Evolutionary conservation across 2,329 filamentous ascomycete species (phyloP), one percentile per base, ranked within the genome.

Genomic region (Curvularia lunata): DNA sequence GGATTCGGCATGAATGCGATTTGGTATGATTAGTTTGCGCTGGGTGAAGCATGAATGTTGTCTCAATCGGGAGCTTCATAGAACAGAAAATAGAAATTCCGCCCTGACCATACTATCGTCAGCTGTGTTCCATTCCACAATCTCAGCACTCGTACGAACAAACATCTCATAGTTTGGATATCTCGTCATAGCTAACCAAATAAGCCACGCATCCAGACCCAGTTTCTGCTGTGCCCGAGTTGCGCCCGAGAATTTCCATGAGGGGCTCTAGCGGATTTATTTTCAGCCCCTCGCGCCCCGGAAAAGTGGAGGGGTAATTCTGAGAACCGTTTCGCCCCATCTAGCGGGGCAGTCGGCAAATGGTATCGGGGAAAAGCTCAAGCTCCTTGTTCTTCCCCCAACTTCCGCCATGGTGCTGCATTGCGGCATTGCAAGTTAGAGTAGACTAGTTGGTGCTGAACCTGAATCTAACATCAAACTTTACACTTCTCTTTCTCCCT

Each of bases 1-100:
- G 92, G 92, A 1, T 96, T 96, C 75, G 91, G 91, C 1, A 96
- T 96, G 92, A 96, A 96, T 78, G 91, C 91, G n/a, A 92, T 96
- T 62, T 96, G 92, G 92, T 95, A 95, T 76, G 90, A 96, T 78
- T 91, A 69, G 71, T 61, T 69, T 5, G 32, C 47, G n/a, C 5
- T 49, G 18, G 10, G n/a, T n/a, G 5, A 34, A 53, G 19, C 4
- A 27, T 42, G 4, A 32, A 47, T 16, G 3, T 10, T 16, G 6
- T 9, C 5, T 30, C 16, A 30, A 30, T 46, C 2, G 2, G 5
- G 27, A 32, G 32, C 9, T 21, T 5, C 4, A 19, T 46, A 32
- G 4, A 19, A 13, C 8, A 37, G 34, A 37, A 37, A n/a, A 37
- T 37, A 18, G 16, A 37, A 37, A 37, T 18, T 8, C 7, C n/a